Conservation (phyloP, 2,329 filamentous ascomycete genomes). For the Aspergillus niger region DNA sequence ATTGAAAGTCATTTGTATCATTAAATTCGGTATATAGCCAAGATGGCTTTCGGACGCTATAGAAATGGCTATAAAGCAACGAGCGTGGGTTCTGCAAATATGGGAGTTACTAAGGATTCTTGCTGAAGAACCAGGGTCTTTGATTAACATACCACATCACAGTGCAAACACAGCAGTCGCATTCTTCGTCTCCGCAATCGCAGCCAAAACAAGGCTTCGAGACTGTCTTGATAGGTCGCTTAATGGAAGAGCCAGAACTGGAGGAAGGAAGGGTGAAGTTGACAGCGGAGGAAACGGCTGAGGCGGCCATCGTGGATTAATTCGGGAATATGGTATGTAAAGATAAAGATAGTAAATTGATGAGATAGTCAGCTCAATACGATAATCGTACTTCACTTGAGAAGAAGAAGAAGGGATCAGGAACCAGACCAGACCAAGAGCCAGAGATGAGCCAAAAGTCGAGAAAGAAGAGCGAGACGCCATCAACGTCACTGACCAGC, state of each 20-base stretch:
- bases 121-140: no score
- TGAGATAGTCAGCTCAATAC: not conserved
- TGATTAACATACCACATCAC: constrained; percentile 37
- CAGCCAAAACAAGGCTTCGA: constrained; percentile 47
- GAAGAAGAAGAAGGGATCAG: not conserved
- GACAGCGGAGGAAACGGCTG: constrained; percentile 27
- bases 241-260: constrained; percentile 37
- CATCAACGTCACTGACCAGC: not conserved
- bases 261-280: constrained; percentile 40
- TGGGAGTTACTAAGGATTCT: not conserved
- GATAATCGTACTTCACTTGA: not conserved
- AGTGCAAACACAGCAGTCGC: constrained; percentile 44
- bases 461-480: not conserved
- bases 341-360: not conserved
- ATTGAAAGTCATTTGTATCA: no score
- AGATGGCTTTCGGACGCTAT: no score
- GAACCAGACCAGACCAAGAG: not conserved
- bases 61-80: no score
- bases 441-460: not conserved
- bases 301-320: constrained; percentile 19
- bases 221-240: constrained; percentile 41
- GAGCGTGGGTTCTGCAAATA: no score
- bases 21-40: no score
- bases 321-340: not conserved
- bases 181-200: constrained; percentile 45